These are phyloP conservation scores for Cutaneotrichosporon spelunceum DNA, from an alignment of 1,284 basidiomycete genomes.

Conservation along the genomic window DNA sequence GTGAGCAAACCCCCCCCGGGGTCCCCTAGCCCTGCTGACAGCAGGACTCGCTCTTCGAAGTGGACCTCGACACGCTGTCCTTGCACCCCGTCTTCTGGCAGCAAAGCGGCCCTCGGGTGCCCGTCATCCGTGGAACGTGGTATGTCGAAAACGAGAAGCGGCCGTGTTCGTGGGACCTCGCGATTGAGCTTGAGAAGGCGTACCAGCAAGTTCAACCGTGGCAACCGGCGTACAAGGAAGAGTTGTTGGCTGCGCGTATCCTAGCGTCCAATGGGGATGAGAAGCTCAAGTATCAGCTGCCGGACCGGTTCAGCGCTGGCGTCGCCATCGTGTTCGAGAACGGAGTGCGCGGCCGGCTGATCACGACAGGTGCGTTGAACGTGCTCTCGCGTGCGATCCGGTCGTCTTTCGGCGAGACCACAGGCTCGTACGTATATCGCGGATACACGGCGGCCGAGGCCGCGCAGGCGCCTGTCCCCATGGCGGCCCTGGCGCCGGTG, in stretches of 20 bases:
- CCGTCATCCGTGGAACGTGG: conserved; percentile 56
- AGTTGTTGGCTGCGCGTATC: conserved; percentile 54
- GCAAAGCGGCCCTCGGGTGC: conserved; percentile 53
- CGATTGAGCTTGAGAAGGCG: conserved; percentile 55
- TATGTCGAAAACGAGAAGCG: conserved; percentile 54
- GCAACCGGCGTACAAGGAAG: conserved; percentile 55
- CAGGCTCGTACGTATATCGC: conserved; percentile 52
- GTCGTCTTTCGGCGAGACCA: conserved; percentile 46
- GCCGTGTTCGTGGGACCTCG: conserved; percentile 54
- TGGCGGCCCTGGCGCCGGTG: too few relatives aligned
- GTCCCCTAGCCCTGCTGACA: background rate
- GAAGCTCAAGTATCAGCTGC: conserved; percentile 55
- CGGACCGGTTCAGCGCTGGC: conserved; percentile 44
- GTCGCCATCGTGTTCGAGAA: conserved; percentile 56
- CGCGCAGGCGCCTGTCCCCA: conserved; percentile 13
- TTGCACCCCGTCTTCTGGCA: conserved; percentile 58
- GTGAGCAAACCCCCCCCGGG: too few relatives aligned
- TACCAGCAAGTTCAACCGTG: conserved; percentile 53
- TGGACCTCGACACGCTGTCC: conserved; percentile 42
- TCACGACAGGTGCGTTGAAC: conserved; percentile 46
- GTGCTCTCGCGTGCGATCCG: conserved; percentile 48
- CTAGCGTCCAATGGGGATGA: conserved; percentile 56
- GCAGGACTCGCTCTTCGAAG: conserved; percentile 53
- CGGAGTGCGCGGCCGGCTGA: conserved; percentile 52
- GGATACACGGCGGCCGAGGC: conserved; percentile 51